Evolutionary conservation across 179 eudicot genomes (phyloP).

Genomic region (Actinidia chinensis): DNA sequence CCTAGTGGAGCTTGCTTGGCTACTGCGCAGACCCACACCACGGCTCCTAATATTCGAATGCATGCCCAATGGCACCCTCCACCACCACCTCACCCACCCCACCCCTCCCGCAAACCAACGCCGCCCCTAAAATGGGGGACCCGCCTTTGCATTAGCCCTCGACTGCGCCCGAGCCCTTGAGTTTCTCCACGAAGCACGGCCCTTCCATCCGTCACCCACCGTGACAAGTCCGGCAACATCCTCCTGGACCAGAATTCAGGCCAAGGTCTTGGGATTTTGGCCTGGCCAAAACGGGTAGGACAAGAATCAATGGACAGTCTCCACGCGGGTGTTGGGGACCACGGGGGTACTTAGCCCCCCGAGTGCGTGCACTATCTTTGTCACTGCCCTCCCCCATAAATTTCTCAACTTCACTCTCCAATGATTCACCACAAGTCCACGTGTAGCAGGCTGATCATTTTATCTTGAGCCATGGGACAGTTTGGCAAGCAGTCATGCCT

Average conservation of each 20-base stretch:
- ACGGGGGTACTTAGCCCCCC: conserved; percentile 94
- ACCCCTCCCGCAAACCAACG: conserved; percentile 29
- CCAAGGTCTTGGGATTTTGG: conserved; percentile 91
- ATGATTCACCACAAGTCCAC: conserved; percentile 21
- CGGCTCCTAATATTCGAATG: conserved; percentile 80
- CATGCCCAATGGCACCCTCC: conserved; percentile 79
- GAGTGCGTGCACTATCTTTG: conserved; percentile 66
- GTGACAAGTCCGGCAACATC: conserved; percentile 79
- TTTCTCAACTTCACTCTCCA: too few relatives aligned
- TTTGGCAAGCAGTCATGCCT: neutral
- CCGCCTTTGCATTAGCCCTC: conserved; percentile 74
- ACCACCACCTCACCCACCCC: conserved; percentile 54
- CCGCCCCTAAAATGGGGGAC: conserved; percentile 67
- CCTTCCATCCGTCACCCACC: conserved; percentile 73
- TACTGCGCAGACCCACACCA: conserved; percentile 92
- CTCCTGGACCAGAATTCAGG: conserved; percentile 71
- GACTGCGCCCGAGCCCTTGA: conserved; percentile 92
- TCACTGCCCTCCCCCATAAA: conserved; percentile 27
- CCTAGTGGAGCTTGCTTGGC: conserved; percentile 78
- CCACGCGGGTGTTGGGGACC: conserved; percentile 89
- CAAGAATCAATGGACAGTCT: conserved; percentile 78
- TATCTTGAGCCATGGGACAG: neutral
- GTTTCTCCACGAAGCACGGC: conserved; percentile 84
- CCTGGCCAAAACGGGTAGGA: conserved; percentile 79
- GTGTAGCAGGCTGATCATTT: conserved; percentile 12